phyloP scores from a whole-genome alignment of 768 basidiomycete genomes.

The Agaricus blazei region DNA sequence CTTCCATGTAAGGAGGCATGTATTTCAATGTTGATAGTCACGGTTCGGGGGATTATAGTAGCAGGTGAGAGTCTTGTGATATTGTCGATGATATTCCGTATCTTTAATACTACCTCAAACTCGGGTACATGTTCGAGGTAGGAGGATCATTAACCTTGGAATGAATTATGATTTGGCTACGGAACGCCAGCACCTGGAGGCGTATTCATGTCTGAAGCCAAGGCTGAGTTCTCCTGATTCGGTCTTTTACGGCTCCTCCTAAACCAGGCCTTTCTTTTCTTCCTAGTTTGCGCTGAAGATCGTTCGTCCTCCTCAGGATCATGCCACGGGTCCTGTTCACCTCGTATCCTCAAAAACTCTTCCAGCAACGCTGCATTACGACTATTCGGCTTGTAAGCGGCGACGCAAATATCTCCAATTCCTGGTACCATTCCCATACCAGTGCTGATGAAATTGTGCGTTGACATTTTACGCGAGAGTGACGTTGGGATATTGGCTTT shows the following conservation, averaged over 20 bases:
- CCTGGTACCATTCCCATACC: conserved; percentile 63
- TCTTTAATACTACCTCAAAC: no score
- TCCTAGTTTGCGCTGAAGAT: conserved; percentile 10
- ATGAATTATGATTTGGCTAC: no score
- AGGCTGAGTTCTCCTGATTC: conserved; percentile 49
- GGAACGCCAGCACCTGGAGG: no score
- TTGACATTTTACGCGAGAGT: conserved; percentile 69
- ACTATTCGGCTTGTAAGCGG: conserved; percentile 82
- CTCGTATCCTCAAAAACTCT: conserved; percentile 76
- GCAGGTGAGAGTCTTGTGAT: no score
- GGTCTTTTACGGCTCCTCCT: conserved; percentile 25
- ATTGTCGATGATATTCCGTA: no score
- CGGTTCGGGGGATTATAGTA: no score
- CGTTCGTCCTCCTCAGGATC: conserved; percentile 27
- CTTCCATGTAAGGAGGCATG: no score
- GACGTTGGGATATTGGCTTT: conserved; percentile 64
- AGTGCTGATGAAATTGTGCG: conserved; percentile 70
- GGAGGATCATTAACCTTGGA: no score
- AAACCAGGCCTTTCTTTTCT: conserved; percentile 20
- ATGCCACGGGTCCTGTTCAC: conserved; percentile 61
- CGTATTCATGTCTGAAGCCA: conserved; percentile 28
- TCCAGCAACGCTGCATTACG: conserved; percentile 85
- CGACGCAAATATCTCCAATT: conserved; percentile 72
- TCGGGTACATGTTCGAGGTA: no score
- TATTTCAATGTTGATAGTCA: no score